Base-by-base conservation (phyloP, 305 asterid genomes). In the Fraxinus angustifolia region DNA sequence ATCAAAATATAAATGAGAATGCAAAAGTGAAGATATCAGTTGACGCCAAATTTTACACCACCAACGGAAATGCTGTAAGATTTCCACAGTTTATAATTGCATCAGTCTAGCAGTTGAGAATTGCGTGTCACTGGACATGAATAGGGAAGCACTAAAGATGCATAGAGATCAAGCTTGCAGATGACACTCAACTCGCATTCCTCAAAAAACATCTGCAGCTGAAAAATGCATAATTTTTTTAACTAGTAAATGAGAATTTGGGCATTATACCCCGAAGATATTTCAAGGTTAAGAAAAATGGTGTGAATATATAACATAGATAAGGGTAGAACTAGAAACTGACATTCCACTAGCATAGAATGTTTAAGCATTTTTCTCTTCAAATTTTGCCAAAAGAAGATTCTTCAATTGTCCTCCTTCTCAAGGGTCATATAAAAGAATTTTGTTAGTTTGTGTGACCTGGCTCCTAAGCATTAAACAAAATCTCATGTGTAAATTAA, bases 401-500 rank as follows among this genome's bases (percentile, higher is more conserved):
- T 68, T 30, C 74, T 68, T n/a, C 38, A 68, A 68, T 68, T 17
- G 50, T 34, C 76, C 26, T 33, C 48, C 21, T 16, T 72, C 48
- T 72, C 26, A 33, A 33, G 76, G 76, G 45, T 68, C 36, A 30
- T 68, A 11, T 12, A 68, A 31, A 65, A 26, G 38, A 14, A 70
- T 33, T 70, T 70, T 67, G 36, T 16, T 62, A 8, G n/a, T 23
- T 30, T 34, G 30, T 34, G 30, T 34, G 50, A 72, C 76, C 76
- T 68, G 74, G 82, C 81, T 56, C 84, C 85, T 35, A 73, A 79
- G 79, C 85, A 78, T 77, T 82, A 58, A 81, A 85, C 87, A 82
- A 87, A 87, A 84, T 80, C 87, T 84, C 86, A 75, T 81, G 85
- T 72, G 88, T 87, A 87, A 85, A 70, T 85, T 82, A 48, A 85